Evolutionary conservation across 202 grass and related monocot genomes (phyloP).

Genomic region (Saccharum hybrid): DNA sequence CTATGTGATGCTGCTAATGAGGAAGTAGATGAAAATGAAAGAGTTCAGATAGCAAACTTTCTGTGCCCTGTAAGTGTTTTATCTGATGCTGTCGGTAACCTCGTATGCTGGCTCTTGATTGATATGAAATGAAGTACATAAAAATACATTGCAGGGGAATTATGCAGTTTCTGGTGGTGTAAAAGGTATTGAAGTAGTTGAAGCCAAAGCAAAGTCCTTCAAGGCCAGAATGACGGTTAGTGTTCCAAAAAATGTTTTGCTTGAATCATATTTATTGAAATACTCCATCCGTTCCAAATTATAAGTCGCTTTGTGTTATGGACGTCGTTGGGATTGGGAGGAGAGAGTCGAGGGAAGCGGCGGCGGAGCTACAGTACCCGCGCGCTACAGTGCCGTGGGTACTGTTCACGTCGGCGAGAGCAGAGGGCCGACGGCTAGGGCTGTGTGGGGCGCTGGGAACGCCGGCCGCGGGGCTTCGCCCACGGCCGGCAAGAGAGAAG

Average conservation of each 20-base stretch:
- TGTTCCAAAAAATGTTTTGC: conserved; percentile 21
- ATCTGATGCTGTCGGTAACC: conserved; percentile 15
- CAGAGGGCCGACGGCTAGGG: no score
- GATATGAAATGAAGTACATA: conserved; percentile 27
- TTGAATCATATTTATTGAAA: not conserved
- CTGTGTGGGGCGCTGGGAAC: no score
- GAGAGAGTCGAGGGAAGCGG: no score
- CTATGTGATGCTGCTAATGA: conserved; percentile 87
- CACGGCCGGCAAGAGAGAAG: no score
- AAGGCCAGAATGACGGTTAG: conserved; percentile 98
- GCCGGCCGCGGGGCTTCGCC: no score
- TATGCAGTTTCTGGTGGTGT: conserved; percentile 98
- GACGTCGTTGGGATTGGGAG: no score
- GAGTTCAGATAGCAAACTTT: conserved; percentile 92
- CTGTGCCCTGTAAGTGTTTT: conserved; percentile 76
- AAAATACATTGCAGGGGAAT: conserved; percentile 66
- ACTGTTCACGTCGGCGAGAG: no score
- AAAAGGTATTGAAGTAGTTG: conserved; percentile 91
- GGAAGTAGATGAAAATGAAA: conserved; percentile 83
- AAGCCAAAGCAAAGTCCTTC: conserved; percentile 97
- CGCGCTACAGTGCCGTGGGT: no score
- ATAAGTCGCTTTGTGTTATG: no score
- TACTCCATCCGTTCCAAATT: not conserved
- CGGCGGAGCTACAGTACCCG: no score
- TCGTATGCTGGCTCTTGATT: conserved; percentile 38